Evolutionary conservation across 1,284 basidiomycete genomes (phyloP), one percentile per base, ranked within the genome.

Genomic region (Coriolopsis trogii): DNA sequence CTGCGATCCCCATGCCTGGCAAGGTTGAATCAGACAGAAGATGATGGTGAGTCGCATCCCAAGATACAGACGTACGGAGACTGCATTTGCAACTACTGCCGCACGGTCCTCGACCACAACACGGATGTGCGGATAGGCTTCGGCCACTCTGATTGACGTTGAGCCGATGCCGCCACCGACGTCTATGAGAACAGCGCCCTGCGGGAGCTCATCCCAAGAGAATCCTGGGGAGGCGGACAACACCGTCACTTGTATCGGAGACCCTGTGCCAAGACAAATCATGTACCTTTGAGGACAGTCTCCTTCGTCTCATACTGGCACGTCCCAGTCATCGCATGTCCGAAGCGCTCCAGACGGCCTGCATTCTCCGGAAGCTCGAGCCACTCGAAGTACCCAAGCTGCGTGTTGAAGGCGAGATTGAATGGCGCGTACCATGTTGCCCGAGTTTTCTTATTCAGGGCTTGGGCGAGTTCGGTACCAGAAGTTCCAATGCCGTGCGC

Each of bases 81-180:
- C 69, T 2, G 85, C 86, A 68, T 87, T 79, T 43, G 76, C 73
- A 18, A 81, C 80, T 0, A 88, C 85, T 4, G 80, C 76, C 21
- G 74, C 71, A 26, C 82, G 73, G 65, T 89, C 88, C 61, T 90
- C 87, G n/a, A 90, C 75, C 16, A 89, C 68, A 59, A 89, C 86
- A 44, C 73, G 74, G 31, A 87, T 58, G 6, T 73, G 72, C 6
- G 74, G 65, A 50, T 82, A 81, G 3, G 79, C 74, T 36, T 77
- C 76, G n/a, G 82, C 84, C 23, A 90, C 76, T 37, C 80, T 56
- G 77, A 89, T 81, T 23, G 77, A 81, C 1, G 82, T 82, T 13
- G 82, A 82, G 9, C 87, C 88, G 40, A 88, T 84, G 1, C 88
- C 87, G 4, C 87, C 87, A 0, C 87, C 88, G 4, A 90, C 87